Percentiles rank a stretch among this genome's conserved stretches.
Evolutionary conservation across 768 basidiomycete genomes (phyloP).

Genomic region (Pluteus cervinus): DNA sequence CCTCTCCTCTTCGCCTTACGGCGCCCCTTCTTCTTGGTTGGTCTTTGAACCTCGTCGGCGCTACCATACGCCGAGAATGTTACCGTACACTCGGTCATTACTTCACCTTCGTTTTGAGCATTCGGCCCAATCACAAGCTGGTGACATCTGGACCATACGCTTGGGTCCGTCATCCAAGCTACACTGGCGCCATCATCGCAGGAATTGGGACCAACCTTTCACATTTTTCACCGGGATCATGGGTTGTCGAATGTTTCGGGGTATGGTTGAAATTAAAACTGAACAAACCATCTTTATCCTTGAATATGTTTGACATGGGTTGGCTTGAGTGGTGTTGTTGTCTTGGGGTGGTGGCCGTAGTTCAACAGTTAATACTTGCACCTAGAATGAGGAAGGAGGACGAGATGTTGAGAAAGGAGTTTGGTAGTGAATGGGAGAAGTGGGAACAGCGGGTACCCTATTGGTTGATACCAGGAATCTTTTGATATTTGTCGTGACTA

Average conservation of each 20-base stretch:
- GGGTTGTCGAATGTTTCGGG: no score
- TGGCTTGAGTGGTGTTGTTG: no score
- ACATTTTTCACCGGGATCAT: no score
- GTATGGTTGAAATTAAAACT: no score
- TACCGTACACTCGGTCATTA: constrained; percentile 7
- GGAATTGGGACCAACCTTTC: no score
- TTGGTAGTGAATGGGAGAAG: constrained; percentile 25
- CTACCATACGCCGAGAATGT: constrained; percentile 7
- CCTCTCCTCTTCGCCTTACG: no score
- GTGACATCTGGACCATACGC: constrained; percentile 20
- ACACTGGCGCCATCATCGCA: constrained; percentile 22
- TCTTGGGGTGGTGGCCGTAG: not conserved
- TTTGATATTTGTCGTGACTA: no score
- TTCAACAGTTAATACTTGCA: not conserved
- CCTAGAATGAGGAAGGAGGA: constrained; percentile 22
- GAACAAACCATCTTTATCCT: no score
- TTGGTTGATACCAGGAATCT: constrained; percentile 22
- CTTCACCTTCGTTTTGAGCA: constrained; percentile 24
- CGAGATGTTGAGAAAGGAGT: constrained; percentile 16
- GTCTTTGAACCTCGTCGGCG: constrained; percentile 5
- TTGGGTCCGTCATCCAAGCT: constrained; percentile 24
- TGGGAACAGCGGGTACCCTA: constrained; percentile 22
- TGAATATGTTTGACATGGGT: no score
- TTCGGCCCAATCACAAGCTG: constrained; percentile 22
- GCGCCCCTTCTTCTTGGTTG: no score